Evolutionary conservation across 1,284 basidiomycete genomes (phyloP).

Genomic region (Leccinum pachyderme): DNA sequence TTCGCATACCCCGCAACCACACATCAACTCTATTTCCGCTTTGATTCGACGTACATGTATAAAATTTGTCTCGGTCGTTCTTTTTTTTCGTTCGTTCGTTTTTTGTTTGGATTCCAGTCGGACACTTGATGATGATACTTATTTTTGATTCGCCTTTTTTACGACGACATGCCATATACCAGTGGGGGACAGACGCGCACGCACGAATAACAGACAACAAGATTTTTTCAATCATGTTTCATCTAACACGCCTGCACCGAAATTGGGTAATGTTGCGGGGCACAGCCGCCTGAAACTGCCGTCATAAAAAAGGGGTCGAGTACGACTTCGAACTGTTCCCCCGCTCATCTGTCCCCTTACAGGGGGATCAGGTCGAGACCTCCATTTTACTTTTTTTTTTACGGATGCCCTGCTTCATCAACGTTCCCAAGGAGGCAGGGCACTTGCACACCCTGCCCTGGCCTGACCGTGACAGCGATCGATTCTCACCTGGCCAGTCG

Average conservation of each 20-base stretch:
- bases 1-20: conserved; percentile 30
- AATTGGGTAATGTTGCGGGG: background rate
- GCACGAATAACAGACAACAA: background rate
- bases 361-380: background rate
- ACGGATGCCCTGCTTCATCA: background rate
- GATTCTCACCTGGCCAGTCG: conserved; percentile 1
- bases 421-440: background rate
- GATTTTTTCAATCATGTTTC: background rate
- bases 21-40: conserved; percentile 25
- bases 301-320: background rate
- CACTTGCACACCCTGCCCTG: background rate
- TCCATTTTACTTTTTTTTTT: background rate
- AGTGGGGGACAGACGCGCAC: background rate
- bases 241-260: background rate
- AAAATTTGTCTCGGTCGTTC: conserved; percentile 3
- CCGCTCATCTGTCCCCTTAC: background rate
- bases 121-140: conserved; percentile 6
- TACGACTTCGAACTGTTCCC: background rate
- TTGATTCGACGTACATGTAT: conserved; percentile 18
- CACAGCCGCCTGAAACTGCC: background rate
- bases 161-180: conserved; percentile 3
- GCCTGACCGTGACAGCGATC: background rate
- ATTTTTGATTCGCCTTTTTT: conserved; percentile 2
- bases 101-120: conserved; percentile 4
- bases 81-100: background rate